These are phyloP conservation scores for Macrolepiota albuminosa DNA, from an alignment of 768 basidiomycete species.

Conservation along the genomic window DNA sequence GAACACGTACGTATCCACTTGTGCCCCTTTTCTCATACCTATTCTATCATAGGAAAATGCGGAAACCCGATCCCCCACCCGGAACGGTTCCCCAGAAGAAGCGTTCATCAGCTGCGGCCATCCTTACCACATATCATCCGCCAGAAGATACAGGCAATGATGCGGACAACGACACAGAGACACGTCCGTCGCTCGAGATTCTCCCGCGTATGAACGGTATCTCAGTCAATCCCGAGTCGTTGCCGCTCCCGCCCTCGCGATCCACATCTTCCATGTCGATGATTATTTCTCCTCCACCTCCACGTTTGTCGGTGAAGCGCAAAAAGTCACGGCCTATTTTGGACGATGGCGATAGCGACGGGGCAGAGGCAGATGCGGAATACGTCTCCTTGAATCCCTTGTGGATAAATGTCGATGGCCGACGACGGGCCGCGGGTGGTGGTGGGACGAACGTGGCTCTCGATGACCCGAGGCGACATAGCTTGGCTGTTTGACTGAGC, in stretches of 20 bases:
- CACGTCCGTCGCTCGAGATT: conserved; percentile 34
- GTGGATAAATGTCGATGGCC: conserved; percentile 56
- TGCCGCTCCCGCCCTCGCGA: conserved; percentile 32
- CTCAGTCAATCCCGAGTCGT: conserved; percentile 27
- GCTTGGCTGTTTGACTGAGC: conserved; percentile 50
- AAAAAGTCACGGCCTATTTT: conserved; percentile 49
- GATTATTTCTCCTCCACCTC: conserved; percentile 29
- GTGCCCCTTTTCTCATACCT: background rate
- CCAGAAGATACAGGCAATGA: conserved; percentile 23
- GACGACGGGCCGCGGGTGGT: conserved; percentile 38
- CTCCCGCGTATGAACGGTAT: conserved; percentile 19
- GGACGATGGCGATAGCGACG: conserved; percentile 59
- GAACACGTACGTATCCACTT: conserved; percentile 61
- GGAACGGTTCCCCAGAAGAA: conserved; percentile 36
- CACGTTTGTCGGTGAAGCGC: conserved; percentile 33
- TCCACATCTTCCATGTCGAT: conserved; percentile 29
- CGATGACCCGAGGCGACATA: conserved; percentile 60
- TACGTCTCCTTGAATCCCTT: conserved; percentile 26
- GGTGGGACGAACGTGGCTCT: conserved; percentile 25
- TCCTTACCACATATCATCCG: conserved; percentile 28
- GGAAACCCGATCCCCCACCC: conserved; percentile 65
- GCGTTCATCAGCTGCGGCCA: conserved; percentile 40
- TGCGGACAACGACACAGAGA: conserved; percentile 32
- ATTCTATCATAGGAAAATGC: conserved; percentile 67
- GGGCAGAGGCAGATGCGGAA: conserved; percentile 69